Percentiles rank a stretch among this genome's conserved stretches.
Evolutionary conservation across 164 flowering plant genomes (phyloP).

Genomic region (Stephania japonica): DNA sequence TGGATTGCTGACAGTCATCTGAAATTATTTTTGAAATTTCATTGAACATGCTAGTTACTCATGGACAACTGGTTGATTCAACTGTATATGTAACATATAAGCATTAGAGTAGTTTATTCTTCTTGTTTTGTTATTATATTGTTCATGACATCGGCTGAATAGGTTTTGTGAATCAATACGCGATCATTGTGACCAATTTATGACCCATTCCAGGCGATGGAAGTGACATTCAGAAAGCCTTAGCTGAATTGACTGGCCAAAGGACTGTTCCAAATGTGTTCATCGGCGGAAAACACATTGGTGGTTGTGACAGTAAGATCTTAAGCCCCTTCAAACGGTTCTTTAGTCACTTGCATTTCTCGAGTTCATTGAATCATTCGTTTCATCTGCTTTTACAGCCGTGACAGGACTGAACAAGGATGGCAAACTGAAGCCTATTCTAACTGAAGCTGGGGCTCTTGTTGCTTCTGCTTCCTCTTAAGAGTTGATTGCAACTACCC

Average conservation of each 20-base stretch:
- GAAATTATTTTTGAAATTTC: not conserved
- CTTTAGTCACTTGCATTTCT: not conserved
- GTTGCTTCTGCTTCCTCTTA: slow-evolving; percentile 8
- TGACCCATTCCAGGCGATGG: slow-evolving; percentile 55
- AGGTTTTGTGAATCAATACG: not conserved
- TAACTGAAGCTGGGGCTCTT: slow-evolving; percentile 69
- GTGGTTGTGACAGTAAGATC: slow-evolving; percentile 74
- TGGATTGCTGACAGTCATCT: not conserved
- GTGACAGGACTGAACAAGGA: slow-evolving; percentile 40
- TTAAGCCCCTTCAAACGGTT: not conserved
- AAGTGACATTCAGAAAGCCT: slow-evolving; percentile 53
- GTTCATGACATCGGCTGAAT: not conserved
- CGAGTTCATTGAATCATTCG: not conserved
- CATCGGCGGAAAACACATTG: slow-evolving; percentile 69
- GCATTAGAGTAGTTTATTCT: not conserved
- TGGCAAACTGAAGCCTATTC: slow-evolving; percentile 75
- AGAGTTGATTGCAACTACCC: not conserved
- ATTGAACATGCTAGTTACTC: not conserved
- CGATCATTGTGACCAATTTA: not conserved
- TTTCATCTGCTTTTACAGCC: slow-evolving; percentile 29
- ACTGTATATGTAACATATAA: not conserved
- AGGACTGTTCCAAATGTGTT: slow-evolving; percentile 80
- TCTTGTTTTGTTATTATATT: not conserved
- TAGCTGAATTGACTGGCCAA: slow-evolving; percentile 67
- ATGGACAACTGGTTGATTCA: not conserved